These are phyloP conservation scores for Solanum lycopersicoides DNA, from an alignment of 257 asterid species.

Conservation along the genomic window DNA sequence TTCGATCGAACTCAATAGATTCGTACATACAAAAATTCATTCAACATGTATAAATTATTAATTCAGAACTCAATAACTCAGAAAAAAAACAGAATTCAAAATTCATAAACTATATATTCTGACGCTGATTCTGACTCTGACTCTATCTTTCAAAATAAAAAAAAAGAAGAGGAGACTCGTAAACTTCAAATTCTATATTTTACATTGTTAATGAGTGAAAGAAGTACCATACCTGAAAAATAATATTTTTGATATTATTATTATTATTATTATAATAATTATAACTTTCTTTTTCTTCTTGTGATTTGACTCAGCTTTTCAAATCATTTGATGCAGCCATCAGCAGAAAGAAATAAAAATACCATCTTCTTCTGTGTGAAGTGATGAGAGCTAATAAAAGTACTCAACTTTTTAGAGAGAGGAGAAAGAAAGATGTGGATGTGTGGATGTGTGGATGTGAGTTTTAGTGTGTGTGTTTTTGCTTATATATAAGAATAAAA, in stretches of 20 bases:
- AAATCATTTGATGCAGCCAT: constrained; percentile 50
- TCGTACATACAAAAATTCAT: neutral
- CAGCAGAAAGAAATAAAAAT: neutral
- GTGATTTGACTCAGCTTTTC: constrained; percentile 63
- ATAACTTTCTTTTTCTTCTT: neutral
- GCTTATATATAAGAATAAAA: neutral
- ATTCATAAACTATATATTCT: neutral
- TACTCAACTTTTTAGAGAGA: constrained; percentile 29
- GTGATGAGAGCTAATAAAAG: constrained; percentile 26
- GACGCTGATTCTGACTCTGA: neutral
- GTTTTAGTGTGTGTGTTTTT: neutral
- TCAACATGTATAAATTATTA: neutral
- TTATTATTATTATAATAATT: neutral
- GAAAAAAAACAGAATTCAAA: neutral
- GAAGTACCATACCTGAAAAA: constrained; percentile 25
- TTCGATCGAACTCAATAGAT: neutral
- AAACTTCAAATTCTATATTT: neutral
- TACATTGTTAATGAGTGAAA: neutral
- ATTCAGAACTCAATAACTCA: neutral
- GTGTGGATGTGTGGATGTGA: constrained; percentile 25
- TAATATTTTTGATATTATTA: constrained; percentile 13
- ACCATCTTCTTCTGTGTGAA: neutral
- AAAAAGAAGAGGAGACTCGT: neutral
- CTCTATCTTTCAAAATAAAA: neutral
- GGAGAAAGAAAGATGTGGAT: neutral